Conservation (phyloP, 2,329 filamentous ascomycete species). For the Neofusicoccum sp. region DNA sequence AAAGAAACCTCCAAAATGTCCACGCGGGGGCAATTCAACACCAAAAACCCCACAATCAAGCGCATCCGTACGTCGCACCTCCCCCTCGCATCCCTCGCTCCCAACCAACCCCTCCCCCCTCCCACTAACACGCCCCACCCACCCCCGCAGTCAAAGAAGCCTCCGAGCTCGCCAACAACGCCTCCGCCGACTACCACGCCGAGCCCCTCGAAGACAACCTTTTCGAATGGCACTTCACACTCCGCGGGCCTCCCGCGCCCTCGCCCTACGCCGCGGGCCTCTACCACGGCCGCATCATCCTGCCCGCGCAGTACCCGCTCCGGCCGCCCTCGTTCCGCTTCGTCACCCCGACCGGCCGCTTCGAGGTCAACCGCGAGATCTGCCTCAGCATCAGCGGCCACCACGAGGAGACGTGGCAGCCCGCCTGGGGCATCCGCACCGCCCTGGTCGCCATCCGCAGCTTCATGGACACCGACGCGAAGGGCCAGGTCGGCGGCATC, state of each 20-base stretch:
- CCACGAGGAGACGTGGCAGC: conserved; percentile 98
- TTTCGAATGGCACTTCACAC: conserved; percentile 98
- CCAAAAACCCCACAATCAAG: conserved; percentile 81
- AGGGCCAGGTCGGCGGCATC: conserved; percentile 87
- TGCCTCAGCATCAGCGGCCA: conserved; percentile 92
- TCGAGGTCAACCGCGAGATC: conserved; percentile 96
- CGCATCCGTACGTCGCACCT: conserved; percentile 67
- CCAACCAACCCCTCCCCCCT: conserved; percentile 21
- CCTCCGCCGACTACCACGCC: conserved; percentile 84
- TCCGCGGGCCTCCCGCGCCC: conserved; percentile 79
- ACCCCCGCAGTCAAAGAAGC: conserved; percentile 76
- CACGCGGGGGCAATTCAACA: conserved; percentile 59
- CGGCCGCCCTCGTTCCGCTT: conserved; percentile 96
- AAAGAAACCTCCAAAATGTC: conserved; percentile 35
- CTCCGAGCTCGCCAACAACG: conserved; percentile 76
- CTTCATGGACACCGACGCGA: conserved; percentile 91
- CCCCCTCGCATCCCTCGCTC: conserved; percentile 18
- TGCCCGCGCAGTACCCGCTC: conserved; percentile 87
- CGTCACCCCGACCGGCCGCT: conserved; percentile 85
- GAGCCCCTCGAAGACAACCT: conserved; percentile 85
- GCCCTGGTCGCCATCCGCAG: conserved; percentile 77
- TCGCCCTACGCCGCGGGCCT: conserved; percentile 80
- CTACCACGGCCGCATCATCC: conserved; percentile 93
- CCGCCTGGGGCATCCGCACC: conserved; percentile 93
- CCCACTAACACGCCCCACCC: conserved; percentile 25